Percentiles rank a stretch among this genome's conserved stretches.
phyloP scores from a whole-genome alignment of 192 early-diverging fungal genomes.

The Backusella circina region DNA sequence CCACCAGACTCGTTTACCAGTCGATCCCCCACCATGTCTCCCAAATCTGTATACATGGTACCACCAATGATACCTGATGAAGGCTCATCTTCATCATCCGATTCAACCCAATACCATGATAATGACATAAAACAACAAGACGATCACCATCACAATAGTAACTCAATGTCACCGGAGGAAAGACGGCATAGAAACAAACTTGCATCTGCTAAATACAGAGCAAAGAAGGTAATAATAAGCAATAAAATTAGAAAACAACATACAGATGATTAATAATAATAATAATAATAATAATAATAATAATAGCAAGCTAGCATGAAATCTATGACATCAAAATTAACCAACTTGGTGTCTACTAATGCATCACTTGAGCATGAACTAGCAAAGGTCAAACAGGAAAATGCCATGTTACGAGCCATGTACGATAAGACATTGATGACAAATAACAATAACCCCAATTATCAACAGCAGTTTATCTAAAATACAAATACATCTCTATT shows the following conservation, averaged over 20 bases:
- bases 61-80: background rate
- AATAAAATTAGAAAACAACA: slow-evolving; percentile 8
- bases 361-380: background rate
- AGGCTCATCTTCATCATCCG: background rate
- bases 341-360: background rate
- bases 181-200: slow-evolving; percentile 52
- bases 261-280: background rate
- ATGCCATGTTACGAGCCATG: background rate
- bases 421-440: background rate
- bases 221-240: slow-evolving; percentile 50
- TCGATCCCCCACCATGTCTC: background rate
- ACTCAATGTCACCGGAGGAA: slow-evolving; percentile 42
- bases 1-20: slow-evolving; percentile 5
- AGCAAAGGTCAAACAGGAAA: slow-evolving; percentile 6
- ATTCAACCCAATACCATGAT: background rate
- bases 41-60: background rate
- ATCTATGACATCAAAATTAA: slow-evolving; percentile 1
- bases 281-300: background rate
- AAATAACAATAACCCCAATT: background rate
- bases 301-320: slow-evolving; percentile 9
- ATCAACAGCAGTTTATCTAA: background rate
- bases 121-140: background rate
- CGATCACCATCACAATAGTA: background rate
- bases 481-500: background rate
- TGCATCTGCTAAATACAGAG: slow-evolving; percentile 56